These are phyloP conservation scores for Phialocephala subalpina DNA, from an alignment of 2,329 filamentous ascomycete genomes.

Conservation along the genomic window DNA sequence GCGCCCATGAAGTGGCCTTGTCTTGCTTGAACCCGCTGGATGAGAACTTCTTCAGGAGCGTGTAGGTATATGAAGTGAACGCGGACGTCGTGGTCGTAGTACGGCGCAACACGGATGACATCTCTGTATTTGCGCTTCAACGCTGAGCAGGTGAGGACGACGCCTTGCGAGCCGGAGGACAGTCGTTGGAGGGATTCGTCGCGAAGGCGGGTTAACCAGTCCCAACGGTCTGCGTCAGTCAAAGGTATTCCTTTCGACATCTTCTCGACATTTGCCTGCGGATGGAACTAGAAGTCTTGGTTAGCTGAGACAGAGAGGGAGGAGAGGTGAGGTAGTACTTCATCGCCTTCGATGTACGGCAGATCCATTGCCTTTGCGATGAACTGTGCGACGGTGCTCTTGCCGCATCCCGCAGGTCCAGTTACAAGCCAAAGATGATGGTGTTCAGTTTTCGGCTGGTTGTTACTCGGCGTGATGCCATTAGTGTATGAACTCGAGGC, in stretches of 20 bases:
- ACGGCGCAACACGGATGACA: conserved; percentile 82
- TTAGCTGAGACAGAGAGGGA: conserved; percentile 22
- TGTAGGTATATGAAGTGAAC: conserved; percentile 95
- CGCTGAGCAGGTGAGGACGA: conserved; percentile 96
- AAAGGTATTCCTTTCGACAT: conserved; percentile 87
- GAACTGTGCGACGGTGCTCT: conserved; percentile 76
- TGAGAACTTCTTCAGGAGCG: conserved; percentile 77
- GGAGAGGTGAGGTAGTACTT: conserved; percentile 61
- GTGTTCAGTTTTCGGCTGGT: conserved; percentile 36
- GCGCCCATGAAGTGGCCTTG: conserved; percentile 95
- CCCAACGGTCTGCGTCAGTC: conserved; percentile 94
- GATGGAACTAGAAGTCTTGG: conserved; percentile 67
- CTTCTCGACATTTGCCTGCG: conserved; percentile 84
- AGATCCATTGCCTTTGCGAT: conserved; percentile 68
- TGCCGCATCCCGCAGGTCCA: conserved; percentile 81
- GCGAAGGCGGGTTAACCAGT: conserved; percentile 87
- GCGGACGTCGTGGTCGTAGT: conserved; percentile 75
- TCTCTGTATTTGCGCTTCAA: conserved; percentile 98
- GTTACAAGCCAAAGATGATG: conserved; percentile 85
- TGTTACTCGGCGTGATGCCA: conserved; percentile 19
- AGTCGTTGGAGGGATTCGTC: conserved; percentile 69
- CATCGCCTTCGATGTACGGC: conserved; percentile 80
- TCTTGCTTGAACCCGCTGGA: conserved; percentile 77
- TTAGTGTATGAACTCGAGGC: conserved; percentile 31
- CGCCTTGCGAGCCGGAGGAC: conserved; percentile 65